Base-by-base conservation (phyloP, 768 basidiomycete genomes). In the Tremella fuciformis region DNA sequence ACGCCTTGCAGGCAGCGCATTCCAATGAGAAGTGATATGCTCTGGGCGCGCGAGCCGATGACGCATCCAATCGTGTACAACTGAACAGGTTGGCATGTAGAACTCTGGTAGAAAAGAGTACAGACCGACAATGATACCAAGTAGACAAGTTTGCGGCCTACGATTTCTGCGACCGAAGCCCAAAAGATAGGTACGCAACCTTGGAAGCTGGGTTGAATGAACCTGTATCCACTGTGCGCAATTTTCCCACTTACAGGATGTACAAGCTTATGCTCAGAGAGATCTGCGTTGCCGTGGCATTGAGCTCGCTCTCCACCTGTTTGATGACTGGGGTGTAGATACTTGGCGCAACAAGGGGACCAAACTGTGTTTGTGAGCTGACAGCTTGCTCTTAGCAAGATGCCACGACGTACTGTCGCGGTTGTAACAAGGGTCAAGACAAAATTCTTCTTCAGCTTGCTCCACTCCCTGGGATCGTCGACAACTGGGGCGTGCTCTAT, bases 401-500 rank as follows among this genome's bases (percentile, higher is more conserved):
- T n/a, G n/a, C 24, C 3, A 48, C 55, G 8, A 64, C 72, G 51
- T 48, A 69, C 71, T 19, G 66, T 55, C 15, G 64, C 62, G 38
- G 68, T 49, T 13, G 64, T 68, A n/a, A 73, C 59, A 40, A 70
- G 49, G 13, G 49, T 50, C 42, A 73, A 55, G 6, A 63, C 69
- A 37, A 65, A 57, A 39, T 59, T 66, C 62, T 78, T 78, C 62
- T 77, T 78, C 37, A 55, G 41, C 37, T 65, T 46, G 26, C 62
- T 65, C 77, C 77, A 78, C 50, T 74, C 69, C 22, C 77, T 55
- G n/a, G 77, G 77, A 64, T 78, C 77, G 62, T 78, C 70, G n/a
- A 76, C 75, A 8, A 77, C 76, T 26, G 74, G 67, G 16, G 70
- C 68, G 69, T 78, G 77, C 40, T 78, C 77, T 41, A 78, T 78